Percentiles rank a stretch among this genome's conserved stretches.
phyloP scores from a whole-genome alignment of 768 basidiomycete species.

The Inosperma sp. region DNA sequence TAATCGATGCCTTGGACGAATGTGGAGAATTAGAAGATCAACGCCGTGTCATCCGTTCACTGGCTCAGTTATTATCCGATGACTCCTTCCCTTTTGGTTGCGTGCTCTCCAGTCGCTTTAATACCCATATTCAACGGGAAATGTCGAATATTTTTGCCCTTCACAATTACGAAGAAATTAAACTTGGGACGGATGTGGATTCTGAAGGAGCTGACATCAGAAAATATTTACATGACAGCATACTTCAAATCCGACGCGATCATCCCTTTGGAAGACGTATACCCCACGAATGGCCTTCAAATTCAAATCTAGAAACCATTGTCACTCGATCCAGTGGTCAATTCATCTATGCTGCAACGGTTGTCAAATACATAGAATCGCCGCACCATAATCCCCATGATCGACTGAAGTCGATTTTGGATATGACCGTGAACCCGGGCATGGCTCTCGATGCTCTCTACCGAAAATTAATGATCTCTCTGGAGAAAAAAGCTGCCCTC shows the following conservation, averaged over 20 bases:
- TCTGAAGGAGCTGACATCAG: background rate
- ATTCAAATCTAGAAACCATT: constrained; percentile 4
- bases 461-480: too few relatives aligned
- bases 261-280: background rate
- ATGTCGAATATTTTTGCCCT: background rate
- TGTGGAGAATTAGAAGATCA: constrained; percentile 10
- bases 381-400: background rate
- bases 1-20: constrained; percentile 13
- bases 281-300: constrained; percentile 9
- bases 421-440: background rate
- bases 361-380: constrained; percentile 9
- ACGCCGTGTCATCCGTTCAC: constrained; percentile 5
- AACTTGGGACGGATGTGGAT: background rate
- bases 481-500: too few relatives aligned
- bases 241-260: background rate
- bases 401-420: background rate
- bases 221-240: background rate
- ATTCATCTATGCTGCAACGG: constrained; percentile 16
- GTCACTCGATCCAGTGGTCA: constrained; percentile 12
- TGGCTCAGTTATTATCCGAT: background rate
- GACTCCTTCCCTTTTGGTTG: constrained; percentile 7
- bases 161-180: background rate
- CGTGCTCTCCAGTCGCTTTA: constrained; percentile 15
- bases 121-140: constrained; percentile 9
- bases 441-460: background rate